Base-by-base conservation (phyloP, 2,329 filamentous ascomycete species). In the Stylonectria norvegica region DNA sequence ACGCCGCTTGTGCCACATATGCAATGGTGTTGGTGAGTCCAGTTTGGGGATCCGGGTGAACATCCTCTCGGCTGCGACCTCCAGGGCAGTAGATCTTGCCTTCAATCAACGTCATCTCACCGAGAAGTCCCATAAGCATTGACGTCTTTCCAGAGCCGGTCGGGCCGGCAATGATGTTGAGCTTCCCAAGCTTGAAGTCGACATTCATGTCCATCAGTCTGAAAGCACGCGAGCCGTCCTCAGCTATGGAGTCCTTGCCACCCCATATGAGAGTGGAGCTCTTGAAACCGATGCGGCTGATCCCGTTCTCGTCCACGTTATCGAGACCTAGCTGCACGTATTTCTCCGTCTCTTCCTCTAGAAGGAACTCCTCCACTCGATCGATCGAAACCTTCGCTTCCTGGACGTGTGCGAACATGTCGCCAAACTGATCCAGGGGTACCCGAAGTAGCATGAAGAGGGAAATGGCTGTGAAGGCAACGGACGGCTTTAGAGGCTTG, bases 351-450 rank as follows among this genome's bases (percentile, higher is more conserved):
- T 98, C 93, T 6, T 93, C 89, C 61, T 98, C 93, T 42, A 77
- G 83, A 29, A 98, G 67, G 57, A 96, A 98, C 55, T 95, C 86
- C 59, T 98, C 91, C 6, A 98, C 88, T 72, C 93, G 90, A 58
- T 96, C 90, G 36, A 98, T 83, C 0, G 93, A 98, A 15, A 98
- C 91, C 68, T 95, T 95, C 17, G 90, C 88, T 66, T 98, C 93
- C 68, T 96, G 89, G 4, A 98, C 90, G 67, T 97, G 93, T 9
- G 93, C 93, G 59, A 97, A 85, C 93, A 98, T 98, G 65, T 98
- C 93, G 36, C 93, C 93, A 38, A 98, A 76, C 67, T 97, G 91
- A 63, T 98, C 93, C 32, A 98, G 72, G 4, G 93, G 93, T 38
- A 96, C 87, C 34, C 93, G 84, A 11, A 98, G 81, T 28, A 98